phyloP scores from a whole-genome alignment of 371 early-diverging fungal genomes.

The Encephalitozoon romaleae region DNA sequence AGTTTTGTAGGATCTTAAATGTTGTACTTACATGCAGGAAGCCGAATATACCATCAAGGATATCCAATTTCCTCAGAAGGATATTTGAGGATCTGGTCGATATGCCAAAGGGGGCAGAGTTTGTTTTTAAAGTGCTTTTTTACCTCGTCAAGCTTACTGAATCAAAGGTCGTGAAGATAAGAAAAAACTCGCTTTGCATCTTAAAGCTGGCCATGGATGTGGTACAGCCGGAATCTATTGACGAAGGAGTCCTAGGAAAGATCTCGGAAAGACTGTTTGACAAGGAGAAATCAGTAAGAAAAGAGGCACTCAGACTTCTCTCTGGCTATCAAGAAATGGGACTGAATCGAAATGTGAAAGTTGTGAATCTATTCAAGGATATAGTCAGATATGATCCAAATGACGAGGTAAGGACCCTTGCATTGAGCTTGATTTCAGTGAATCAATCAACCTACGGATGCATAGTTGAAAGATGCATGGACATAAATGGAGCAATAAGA shows the following conservation, averaged over 20 bases:
- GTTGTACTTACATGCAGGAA: conserved; percentile 17
- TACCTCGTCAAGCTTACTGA: conserved; percentile 7
- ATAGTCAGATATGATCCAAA: conserved; percentile 36
- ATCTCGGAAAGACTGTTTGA: conserved; percentile 50
- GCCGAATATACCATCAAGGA: conserved; percentile 18
- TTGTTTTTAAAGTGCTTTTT: neutral
- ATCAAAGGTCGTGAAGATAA: conserved; percentile 10
- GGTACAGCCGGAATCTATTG: neutral
- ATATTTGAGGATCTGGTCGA: conserved; percentile 10
- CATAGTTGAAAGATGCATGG: conserved; percentile 39
- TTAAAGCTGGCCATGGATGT: neutral
- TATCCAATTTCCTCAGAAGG: conserved; percentile 25
- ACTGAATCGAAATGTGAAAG: conserved; percentile 15
- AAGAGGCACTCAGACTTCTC: conserved; percentile 40
- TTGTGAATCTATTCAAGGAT: conserved; percentile 42
- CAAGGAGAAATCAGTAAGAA: conserved; percentile 48
- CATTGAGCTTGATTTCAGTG: conserved; percentile 14
- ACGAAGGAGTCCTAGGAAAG: conserved; percentile 17
- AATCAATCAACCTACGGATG: conserved; percentile 20
- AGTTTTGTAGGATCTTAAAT: conserved; percentile 5
- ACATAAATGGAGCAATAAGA: conserved; percentile 37
- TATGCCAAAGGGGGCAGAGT: neutral
- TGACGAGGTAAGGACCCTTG: conserved; percentile 31
- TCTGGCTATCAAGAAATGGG: conserved; percentile 22
- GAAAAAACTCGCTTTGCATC: conserved; percentile 28